Percentiles rank a stretch among this genome's conserved stretches.
Evolutionary conservation across 768 basidiomycete genomes (phyloP).

Genomic region (Galerina sulciceps): DNA sequence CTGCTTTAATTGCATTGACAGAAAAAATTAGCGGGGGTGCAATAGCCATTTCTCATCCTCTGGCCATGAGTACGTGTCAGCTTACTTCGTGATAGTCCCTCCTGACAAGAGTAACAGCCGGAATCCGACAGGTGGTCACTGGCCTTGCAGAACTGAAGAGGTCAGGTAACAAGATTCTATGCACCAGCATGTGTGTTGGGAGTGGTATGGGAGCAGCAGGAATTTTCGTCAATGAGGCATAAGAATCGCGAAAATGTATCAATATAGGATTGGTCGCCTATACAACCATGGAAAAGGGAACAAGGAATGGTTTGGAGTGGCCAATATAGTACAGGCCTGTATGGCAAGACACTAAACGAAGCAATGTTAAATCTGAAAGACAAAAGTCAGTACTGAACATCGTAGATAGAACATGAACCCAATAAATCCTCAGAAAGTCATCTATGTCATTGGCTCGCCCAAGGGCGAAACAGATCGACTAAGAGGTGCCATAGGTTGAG

Average conservation of each 20-base stretch:
- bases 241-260: neutral
- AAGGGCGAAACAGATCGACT: slow-evolving; percentile 67
- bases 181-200: slow-evolving; percentile 80
- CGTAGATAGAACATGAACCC: neutral
- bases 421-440: slow-evolving; percentile 76
- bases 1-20: slow-evolving; percentile 2
- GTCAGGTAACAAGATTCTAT: slow-evolving; percentile 68
- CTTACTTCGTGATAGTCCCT: slow-evolving; percentile 7
- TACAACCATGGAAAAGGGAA: neutral
- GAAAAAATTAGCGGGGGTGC: slow-evolving; percentile 73
- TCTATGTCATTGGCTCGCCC: slow-evolving; percentile 78
- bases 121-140: slow-evolving; percentile 85
- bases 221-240: slow-evolving; percentile 74
- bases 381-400: slow-evolving; percentile 3
- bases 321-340: neutral
- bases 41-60: slow-evolving; percentile 81
- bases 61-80: slow-evolving; percentile 75
- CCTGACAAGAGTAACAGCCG: slow-evolving; percentile 51
- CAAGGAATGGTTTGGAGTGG: neutral
- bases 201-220: slow-evolving; percentile 90
- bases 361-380: neutral
- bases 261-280: neutral
- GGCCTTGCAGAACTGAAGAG: slow-evolving; percentile 84
- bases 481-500: slow-evolving; percentile 89
- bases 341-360: neutral